Conservation (phyloP, 2,329 filamentous ascomycete genomes). For the Plectosphaerella plurivora region DNA sequence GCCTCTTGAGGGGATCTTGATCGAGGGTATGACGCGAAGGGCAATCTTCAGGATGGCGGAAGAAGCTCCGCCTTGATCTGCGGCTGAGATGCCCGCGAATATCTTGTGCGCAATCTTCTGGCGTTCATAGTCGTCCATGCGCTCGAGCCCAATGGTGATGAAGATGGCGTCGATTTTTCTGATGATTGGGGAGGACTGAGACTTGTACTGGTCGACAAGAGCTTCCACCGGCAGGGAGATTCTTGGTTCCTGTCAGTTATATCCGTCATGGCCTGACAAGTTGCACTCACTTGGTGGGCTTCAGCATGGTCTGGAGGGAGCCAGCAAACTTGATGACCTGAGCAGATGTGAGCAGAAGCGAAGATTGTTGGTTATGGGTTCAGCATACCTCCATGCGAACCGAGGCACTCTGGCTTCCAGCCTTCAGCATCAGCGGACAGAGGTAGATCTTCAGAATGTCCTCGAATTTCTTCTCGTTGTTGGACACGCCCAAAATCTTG, state of each 20-base stretch:
- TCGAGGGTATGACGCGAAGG: conserved; percentile 67
- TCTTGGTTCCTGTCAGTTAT: conserved; percentile 21
- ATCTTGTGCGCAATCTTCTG: conserved; percentile 68
- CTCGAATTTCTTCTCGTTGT: conserved; percentile 80
- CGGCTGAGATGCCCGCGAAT: conserved; percentile 58
- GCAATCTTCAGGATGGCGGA: conserved; percentile 77
- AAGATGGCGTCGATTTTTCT: conserved; percentile 86
- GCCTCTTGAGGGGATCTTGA: conserved; percentile 69
- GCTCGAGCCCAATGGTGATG: conserved; percentile 71
- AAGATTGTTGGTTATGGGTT: background rate
- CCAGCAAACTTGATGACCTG: conserved; percentile 12
- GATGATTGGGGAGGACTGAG: conserved; percentile 67
- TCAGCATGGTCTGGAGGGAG: conserved; percentile 5
- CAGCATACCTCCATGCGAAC: conserved; percentile 50
- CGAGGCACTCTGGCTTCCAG: conserved; percentile 71
- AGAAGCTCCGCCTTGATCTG: conserved; percentile 22
- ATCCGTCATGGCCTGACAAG: background rate
- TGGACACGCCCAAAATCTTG: conserved; percentile 71
- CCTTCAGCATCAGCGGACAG: conserved; percentile 77
- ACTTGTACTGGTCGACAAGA: conserved; percentile 84
- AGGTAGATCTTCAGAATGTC: conserved; percentile 74
- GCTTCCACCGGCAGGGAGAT: conserved; percentile 81
- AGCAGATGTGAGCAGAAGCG: background rate
- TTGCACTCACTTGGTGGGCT: conserved; percentile 2
- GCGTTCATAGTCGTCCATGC: conserved; percentile 53